A percentile compares a stretch with the other conserved stretches of the same genome.
Evolutionary conservation across 371 early-diverging fungal species (phyloP).

Genomic region (Mucor lusitanicus): DNA sequence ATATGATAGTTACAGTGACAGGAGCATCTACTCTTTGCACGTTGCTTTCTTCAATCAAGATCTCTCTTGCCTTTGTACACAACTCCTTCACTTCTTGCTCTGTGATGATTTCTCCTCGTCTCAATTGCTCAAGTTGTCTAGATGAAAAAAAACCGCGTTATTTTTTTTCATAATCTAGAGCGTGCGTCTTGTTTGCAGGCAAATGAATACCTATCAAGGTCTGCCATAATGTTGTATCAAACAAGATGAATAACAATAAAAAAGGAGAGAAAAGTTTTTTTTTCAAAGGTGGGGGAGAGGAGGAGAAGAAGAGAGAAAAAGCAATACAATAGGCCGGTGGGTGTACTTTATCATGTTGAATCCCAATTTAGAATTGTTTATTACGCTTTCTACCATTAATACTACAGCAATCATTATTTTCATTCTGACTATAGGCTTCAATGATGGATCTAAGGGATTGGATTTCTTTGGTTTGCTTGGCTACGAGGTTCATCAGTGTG

Average conservation of each 20-base stretch:
- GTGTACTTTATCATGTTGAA: background rate
- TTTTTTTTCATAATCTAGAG: background rate
- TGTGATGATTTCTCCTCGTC: constrained; percentile 88
- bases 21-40: constrained; percentile 97
- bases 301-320: background rate
- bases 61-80: constrained; percentile 93
- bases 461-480: constrained; percentile 24
- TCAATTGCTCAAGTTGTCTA: constrained; percentile 87
- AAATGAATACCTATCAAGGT: constrained; percentile 24
- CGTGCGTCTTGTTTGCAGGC: background rate
- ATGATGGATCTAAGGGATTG: constrained; percentile 17
- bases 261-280: background rate
- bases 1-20: constrained; percentile 91
- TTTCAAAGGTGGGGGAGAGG: background rate
- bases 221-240: constrained; percentile 13
- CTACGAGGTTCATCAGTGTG: constrained; percentile 19
- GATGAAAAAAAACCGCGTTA: background rate
- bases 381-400: constrained; percentile 13
- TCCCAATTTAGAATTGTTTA: constrained; percentile 12
- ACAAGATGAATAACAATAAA: background rate
- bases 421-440: constrained; percentile 10
- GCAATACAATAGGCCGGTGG: background rate
- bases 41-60: constrained; percentile 94
- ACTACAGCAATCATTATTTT: constrained; percentile 5
- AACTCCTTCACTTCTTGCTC: constrained; percentile 93